Evolutionary conservation across 176 grass and related monocot species (phyloP).

Genomic region (Oryza glaberrima): DNA sequence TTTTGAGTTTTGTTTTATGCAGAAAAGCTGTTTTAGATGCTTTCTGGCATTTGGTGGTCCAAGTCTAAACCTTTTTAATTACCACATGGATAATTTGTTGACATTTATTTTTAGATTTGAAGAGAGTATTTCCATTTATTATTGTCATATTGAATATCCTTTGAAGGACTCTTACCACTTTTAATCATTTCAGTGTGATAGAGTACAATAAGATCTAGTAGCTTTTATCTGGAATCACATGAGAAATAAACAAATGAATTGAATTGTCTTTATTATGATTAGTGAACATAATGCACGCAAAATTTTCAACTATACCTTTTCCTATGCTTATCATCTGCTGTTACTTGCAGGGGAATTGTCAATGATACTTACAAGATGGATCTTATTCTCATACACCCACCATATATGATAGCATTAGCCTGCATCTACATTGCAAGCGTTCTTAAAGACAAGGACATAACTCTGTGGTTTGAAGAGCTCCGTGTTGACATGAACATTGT

Average conservation of each 20-base stretch:
- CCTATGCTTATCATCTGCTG: conserved; percentile 14
- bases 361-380: conserved; percentile 99
- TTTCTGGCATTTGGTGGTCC: conserved; percentile 22
- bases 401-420: conserved; percentile 95
- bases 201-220: no score
- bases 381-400: conserved; percentile 90
- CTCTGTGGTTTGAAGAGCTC: conserved; percentile 89
- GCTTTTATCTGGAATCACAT: not conserved
- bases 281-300: not conserved
- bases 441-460: conserved; percentile 86
- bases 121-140: not conserved
- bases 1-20: not conserved
- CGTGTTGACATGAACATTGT: conserved; percentile 93
- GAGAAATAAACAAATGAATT: not conserved
- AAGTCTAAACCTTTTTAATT: not conserved
- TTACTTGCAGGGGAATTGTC: conserved; percentile 78
- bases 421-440: conserved; percentile 92
- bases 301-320: conserved; percentile 7
- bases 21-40: not conserved
- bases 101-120: not conserved
- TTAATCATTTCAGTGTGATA: not conserved
- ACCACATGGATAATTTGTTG: conserved; percentile 3
- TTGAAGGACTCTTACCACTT: conserved; percentile 3
- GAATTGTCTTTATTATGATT: not conserved
- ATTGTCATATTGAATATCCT: conserved; percentile 19